A percentile compares a stretch with the other conserved stretches of the same genome.
Evolutionary conservation across 345 rosid species (phyloP).

Genomic region (Eutrema japonicum): DNA sequence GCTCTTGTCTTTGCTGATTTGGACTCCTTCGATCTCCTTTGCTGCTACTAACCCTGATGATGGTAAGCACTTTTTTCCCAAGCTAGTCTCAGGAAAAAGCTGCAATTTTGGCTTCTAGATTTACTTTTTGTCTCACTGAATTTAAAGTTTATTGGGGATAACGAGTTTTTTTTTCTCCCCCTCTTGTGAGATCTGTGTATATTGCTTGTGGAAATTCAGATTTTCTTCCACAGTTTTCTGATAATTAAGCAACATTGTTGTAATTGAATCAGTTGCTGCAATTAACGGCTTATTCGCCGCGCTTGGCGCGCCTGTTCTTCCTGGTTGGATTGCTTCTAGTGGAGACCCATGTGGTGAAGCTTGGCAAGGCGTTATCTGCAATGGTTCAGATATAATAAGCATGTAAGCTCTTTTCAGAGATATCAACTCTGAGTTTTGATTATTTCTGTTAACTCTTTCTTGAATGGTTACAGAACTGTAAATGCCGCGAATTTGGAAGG

Average conservation of each 20-base stretch:
- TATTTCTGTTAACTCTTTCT: neutral
- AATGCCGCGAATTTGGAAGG: slow-evolving; percentile 96
- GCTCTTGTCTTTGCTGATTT: slow-evolving; percentile 63
- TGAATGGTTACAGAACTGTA: slow-evolving; percentile 57
- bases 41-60: slow-evolving; percentile 74
- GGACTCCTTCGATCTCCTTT: slow-evolving; percentile 52
- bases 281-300: slow-evolving; percentile 74
- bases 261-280: slow-evolving; percentile 73
- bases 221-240: neutral
- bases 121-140: slow-evolving; percentile 22
- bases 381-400: slow-evolving; percentile 56
- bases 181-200: slow-evolving; percentile 28
- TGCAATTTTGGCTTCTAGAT: slow-evolving; percentile 12
- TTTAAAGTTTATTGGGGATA: neutral
- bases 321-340: slow-evolving; percentile 89
- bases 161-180: neutral
- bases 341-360: slow-evolving; percentile 96
- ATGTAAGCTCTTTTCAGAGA: slow-evolving; percentile 50
- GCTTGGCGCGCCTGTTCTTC: slow-evolving; percentile 75
- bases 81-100: neutral
- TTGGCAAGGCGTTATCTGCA: slow-evolving; percentile 93
- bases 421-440: neutral
- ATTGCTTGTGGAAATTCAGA: slow-evolving; percentile 24
- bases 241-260: slow-evolving; percentile 47
- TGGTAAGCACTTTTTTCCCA: slow-evolving; percentile 50